A percentile compares a stretch with the other conserved stretches of the same genome.
Evolutionary conservation across 495 filamentous ascomycete genomes (phyloP).

Genomic region (Talaromyces ruber): DNA sequence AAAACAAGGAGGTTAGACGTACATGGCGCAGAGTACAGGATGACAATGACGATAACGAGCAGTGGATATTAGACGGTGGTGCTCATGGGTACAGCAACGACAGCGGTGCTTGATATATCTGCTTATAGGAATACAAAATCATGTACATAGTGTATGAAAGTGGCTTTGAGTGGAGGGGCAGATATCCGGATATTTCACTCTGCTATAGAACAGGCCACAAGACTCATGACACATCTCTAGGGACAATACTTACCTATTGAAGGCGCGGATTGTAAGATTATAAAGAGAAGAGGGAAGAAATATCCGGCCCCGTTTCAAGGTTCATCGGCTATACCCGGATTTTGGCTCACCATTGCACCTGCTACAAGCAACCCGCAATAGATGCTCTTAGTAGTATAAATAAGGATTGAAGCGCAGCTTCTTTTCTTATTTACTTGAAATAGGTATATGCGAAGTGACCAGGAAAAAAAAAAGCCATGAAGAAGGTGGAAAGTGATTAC

Average conservation of each 20-base stretch:
- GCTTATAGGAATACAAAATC: neutral
- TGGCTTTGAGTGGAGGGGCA: neutral
- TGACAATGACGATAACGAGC: conserved; percentile 82
- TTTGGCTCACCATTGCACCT: neutral
- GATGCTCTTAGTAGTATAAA: neutral
- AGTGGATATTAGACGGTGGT: conserved; percentile 84
- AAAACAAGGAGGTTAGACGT: conserved; percentile 32
- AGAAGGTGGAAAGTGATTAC: neutral
- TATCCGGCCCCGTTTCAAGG: neutral
- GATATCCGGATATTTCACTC: neutral
- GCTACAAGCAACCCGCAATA: neutral
- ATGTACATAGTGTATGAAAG: neutral
- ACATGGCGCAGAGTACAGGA: conserved; percentile 89
- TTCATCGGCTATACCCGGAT: neutral
- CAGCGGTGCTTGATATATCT: neutral
- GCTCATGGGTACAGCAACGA: conserved; percentile 43
- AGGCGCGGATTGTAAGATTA: neutral
- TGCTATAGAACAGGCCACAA: neutral
- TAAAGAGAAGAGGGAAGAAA: neutral
- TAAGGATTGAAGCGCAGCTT: neutral
- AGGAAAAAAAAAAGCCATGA: neutral
- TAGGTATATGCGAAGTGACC: neutral
- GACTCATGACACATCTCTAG: neutral
- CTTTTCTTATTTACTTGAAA: neutral
- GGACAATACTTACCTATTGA: neutral